These are phyloP conservation scores for Steccherinum ochraceum DNA, from an alignment of 768 basidiomycete species.

Conservation along the genomic window DNA sequence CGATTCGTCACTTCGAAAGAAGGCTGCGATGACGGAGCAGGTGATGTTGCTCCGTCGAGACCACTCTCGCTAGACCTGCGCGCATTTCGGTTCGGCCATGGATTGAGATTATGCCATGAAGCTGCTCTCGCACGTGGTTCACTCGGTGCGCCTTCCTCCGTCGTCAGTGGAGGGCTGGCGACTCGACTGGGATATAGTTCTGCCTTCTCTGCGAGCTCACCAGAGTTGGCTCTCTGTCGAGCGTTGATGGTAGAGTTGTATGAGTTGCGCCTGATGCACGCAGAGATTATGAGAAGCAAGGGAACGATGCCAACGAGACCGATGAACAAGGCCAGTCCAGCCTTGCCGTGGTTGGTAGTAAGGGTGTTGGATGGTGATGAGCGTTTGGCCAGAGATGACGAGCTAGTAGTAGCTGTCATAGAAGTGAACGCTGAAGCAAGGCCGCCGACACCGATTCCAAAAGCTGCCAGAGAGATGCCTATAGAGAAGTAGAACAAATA, in stretches of 20 bases:
- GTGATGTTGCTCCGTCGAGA: constrained; percentile 15
- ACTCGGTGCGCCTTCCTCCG: constrained; percentile 22
- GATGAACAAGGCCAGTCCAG: constrained; percentile 58
- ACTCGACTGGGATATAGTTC: constrained; percentile 19
- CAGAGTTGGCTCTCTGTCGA: constrained; percentile 23
- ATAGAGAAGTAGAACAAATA: constrained; percentile 30
- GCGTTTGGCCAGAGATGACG: constrained; percentile 24
- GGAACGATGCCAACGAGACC: constrained; percentile 53
- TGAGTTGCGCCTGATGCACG: constrained; percentile 3
- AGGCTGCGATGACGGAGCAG: constrained; percentile 28
- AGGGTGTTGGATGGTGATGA: constrained; percentile 29
- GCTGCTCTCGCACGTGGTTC: constrained; percentile 26
- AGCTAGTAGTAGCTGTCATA: constrained; percentile 26
- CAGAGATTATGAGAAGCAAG: constrained; percentile 28
- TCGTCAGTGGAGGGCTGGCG: constrained; percentile 23
- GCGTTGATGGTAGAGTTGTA: not conserved
- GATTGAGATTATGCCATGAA: constrained; percentile 32
- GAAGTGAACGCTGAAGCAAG: constrained; percentile 59
- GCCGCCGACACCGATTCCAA: constrained; percentile 57
- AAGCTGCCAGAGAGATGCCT: constrained; percentile 40
- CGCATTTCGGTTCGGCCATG: constrained; percentile 18
- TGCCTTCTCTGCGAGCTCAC: constrained; percentile 36
- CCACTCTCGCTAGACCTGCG: constrained; percentile 27
- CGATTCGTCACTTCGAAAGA: constrained; percentile 47
- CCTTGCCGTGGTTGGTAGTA: constrained; percentile 57